Evolutionary conservation across 2,329 filamentous ascomycete genomes (phyloP).

Genomic region (Xylaria sp.): DNA sequence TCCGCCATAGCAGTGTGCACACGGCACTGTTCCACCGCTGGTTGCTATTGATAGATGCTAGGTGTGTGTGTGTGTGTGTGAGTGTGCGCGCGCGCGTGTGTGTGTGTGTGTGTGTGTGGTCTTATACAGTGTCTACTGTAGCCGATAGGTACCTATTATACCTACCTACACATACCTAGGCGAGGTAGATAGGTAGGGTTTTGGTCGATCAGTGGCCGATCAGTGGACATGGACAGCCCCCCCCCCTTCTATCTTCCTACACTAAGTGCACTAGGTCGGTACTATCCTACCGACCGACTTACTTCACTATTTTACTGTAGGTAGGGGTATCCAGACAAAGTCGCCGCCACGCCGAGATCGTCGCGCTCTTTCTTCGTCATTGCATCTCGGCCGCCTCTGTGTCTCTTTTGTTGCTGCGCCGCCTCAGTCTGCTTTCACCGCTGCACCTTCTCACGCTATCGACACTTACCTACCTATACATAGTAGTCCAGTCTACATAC

Average conservation of each 20-base stretch:
- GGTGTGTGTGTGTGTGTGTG: too few species aligned
- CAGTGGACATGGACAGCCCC: too few species aligned
- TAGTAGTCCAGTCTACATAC: background rate
- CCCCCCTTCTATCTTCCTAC: too few species aligned
- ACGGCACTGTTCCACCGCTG: slow-evolving; percentile 19
- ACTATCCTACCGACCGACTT: too few species aligned
- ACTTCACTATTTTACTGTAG: too few species aligned
- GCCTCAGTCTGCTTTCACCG: slow-evolving; percentile 29
- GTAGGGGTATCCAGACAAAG: slow-evolving; percentile 12
- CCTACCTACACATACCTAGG: too few species aligned
- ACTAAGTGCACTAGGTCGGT: too few species aligned
- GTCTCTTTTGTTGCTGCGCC: slow-evolving; percentile 33
- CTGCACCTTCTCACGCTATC: slow-evolving; percentile 23
- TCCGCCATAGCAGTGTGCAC: slow-evolving; percentile 37
- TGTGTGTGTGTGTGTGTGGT: too few species aligned
- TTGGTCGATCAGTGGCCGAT: background rate
- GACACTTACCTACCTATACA: background rate
- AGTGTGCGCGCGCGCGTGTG: too few species aligned
- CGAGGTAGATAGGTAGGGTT: background rate
- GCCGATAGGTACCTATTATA: background rate
- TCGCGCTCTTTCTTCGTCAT: slow-evolving; percentile 13
- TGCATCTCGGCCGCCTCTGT: slow-evolving; percentile 15
- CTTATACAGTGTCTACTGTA: slow-evolving; percentile 14
- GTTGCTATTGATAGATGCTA: too few species aligned
- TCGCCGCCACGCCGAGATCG: slow-evolving; percentile 32